A percentile compares a stretch with the other conserved stretches of the same genome.
Conservation (phyloP, 805 yeast genomes). For the Suhomyces sp. region DNA sequence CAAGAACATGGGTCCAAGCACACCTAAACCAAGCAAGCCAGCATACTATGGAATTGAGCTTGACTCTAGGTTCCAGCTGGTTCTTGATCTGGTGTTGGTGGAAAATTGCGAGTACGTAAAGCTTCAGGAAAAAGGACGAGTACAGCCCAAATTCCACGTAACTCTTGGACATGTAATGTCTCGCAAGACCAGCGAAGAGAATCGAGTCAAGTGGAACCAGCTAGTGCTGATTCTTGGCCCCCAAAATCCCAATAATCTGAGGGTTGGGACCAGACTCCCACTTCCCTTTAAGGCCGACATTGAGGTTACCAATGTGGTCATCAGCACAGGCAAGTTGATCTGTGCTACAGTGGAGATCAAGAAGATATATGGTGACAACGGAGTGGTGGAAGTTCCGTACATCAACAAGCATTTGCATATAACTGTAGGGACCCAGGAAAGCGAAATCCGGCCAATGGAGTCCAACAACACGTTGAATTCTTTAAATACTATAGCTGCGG, state of each 20-base stretch:
- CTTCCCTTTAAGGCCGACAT: constrained; percentile 35
- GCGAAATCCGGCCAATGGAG: constrained; percentile 47
- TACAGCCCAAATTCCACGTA: constrained; percentile 61
- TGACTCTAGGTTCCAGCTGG: constrained; percentile 3
- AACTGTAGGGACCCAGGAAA: constrained; percentile 61
- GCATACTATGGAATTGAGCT: constrained; percentile 48
- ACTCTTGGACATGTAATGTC: constrained; percentile 53
- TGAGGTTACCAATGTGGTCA: constrained; percentile 42
- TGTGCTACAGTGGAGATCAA: constrained; percentile 50
- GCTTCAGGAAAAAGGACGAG: constrained; percentile 29
- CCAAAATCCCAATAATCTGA: neutral
- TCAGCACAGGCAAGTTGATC: constrained; percentile 47
- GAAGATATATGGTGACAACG: constrained; percentile 6
- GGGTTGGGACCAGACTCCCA: neutral
- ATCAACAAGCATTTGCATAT: constrained; percentile 49
- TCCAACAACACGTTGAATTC: constrained; percentile 38
- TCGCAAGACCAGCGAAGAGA: constrained; percentile 7
- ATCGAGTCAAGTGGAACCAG: constrained; percentile 21
- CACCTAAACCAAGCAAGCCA: constrained; percentile 20
- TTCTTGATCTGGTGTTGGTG: neutral
- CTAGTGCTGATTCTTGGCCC: constrained; percentile 10
- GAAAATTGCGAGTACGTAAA: constrained; percentile 13
- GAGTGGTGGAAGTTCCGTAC: constrained; percentile 31
- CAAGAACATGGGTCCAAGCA: constrained; percentile 27
- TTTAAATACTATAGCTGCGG: neutral